Base-by-base conservation (phyloP, 352 stramenopile species). In the Albugo candida region DNA sequence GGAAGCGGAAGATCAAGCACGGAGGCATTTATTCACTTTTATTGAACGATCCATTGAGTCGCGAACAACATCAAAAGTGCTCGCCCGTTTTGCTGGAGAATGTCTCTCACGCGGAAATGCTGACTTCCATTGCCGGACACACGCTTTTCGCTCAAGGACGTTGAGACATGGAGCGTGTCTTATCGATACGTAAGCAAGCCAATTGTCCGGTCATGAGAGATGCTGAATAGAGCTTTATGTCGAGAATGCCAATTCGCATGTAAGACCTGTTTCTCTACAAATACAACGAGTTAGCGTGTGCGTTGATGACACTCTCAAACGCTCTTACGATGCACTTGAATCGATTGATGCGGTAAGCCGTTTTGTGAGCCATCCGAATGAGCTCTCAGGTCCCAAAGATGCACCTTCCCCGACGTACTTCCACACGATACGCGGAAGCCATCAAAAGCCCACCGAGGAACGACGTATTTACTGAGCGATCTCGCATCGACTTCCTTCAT, bases 201-300 rank as follows among this genome's bases (percentile, higher is more conserved):
- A 18, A 92, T 60, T 11, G 64, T 81, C 44, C 78, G 70, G 44
- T 92, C 78, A 56, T 81, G 64, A 4, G 78, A 92, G 56, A 92
- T 69, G 11, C 63, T 92, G 52, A 92, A 81, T 57, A 92, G 77
- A 44, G 73, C 78, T 51, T 92, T 74, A 61, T 92, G 76, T 8
- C 61, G 66, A 24, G 78, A 70, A 47, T 86, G 73, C 78, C 78
- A 92, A n/a, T 70, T 84, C 47, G 72, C 75, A 43, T 92, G 78
- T 1, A 92, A 56, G 44, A 92, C 78, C 45, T 76, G 77, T 61
- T 85, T 86, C 39, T 78, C 75, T 87, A 51, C 19, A 40, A 14
- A 18, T 11, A 56, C 49, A 52, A 46, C 24, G 43, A 47, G 36
- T 58, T 21, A 36, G 2, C 6, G 35, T 42, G 20, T 20, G 46